Conservation (phyloP, 306 rosid genomes). For the Rubus parviflorus region DNA sequence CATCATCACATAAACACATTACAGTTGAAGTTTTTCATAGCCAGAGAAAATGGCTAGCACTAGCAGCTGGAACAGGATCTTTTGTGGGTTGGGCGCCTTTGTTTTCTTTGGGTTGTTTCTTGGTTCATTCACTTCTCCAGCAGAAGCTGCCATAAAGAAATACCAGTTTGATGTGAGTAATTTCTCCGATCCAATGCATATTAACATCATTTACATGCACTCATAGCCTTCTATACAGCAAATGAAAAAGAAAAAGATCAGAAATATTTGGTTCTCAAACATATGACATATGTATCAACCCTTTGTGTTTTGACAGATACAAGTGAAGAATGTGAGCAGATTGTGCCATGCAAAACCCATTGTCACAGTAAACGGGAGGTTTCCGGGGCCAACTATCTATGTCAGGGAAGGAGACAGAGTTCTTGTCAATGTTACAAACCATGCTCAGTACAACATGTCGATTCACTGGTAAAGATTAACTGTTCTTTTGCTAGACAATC, state of each 20-base stretch:
- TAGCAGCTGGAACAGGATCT: slow-evolving; percentile 7
- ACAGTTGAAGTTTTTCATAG: slow-evolving; percentile 21
- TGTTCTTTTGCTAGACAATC: background rate
- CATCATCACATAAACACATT: slow-evolving; percentile 22
- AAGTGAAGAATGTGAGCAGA: slow-evolving; percentile 82
- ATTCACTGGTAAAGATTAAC: slow-evolving; percentile 62
- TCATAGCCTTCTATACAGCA: background rate
- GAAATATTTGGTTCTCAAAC: background rate
- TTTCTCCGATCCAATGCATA: background rate
- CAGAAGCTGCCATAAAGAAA: slow-evolving; percentile 68
- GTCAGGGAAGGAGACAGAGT: slow-evolving; percentile 77
- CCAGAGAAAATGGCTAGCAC: slow-evolving; percentile 37
- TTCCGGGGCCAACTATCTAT: slow-evolving; percentile 75
- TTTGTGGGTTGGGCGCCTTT: slow-evolving; percentile 24
- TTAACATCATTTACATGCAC: slow-evolving; percentile 14
- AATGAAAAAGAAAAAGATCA: background rate
- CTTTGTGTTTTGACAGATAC: slow-evolving; percentile 45
- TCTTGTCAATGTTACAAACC: slow-evolving; percentile 72
- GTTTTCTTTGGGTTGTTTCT: slow-evolving; percentile 38
- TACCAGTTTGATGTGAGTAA: slow-evolving; percentile 81
- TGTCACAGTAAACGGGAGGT: slow-evolving; percentile 78
- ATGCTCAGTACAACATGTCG: slow-evolving; percentile 71
- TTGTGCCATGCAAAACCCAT: slow-evolving; percentile 83
- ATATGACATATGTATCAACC: slow-evolving; percentile 10
- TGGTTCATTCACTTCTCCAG: slow-evolving; percentile 50